Conservation (phyloP, 2,329 filamentous ascomycete species). For the Aureobasidium sp. region DNA sequence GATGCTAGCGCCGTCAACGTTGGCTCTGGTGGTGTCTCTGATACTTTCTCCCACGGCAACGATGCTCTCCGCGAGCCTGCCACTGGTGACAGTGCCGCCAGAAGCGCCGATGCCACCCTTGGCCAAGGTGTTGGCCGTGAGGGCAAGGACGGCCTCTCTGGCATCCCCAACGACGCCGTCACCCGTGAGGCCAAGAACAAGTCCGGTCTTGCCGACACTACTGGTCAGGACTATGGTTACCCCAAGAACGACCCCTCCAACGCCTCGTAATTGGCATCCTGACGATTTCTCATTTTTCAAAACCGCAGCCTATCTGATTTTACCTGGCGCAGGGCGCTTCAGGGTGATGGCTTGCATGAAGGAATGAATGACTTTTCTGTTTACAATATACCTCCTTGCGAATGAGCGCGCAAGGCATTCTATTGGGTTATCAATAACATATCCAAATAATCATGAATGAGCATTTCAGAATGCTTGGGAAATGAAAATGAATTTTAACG, state of each 20-base stretch:
- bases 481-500: conserved; percentile 8
- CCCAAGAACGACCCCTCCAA: conserved; percentile 35
- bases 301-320: not conserved
- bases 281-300: not conserved
- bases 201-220: conserved; percentile 36
- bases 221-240: conserved; percentile 37
- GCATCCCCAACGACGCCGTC: conserved; percentile 55
- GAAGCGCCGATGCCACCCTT: conserved; percentile 48
- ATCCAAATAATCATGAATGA: not conserved
- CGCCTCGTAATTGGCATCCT: conserved; percentile 6
- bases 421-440: not conserved
- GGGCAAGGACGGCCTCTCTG: conserved; percentile 50
- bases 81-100: conserved; percentile 49
- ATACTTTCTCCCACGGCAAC: conserved; percentile 38
- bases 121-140: conserved; percentile 53
- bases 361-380: not conserved
- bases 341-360: conserved; percentile 3
- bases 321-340: conserved; percentile 8
- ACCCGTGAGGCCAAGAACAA: conserved; percentile 40
- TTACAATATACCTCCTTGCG: not conserved
- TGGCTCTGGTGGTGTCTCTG: conserved; percentile 51
- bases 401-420: conserved; percentile 13
- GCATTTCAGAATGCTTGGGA: conserved; percentile 5
- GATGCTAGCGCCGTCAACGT: conserved; percentile 64
- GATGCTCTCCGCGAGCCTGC: conserved; percentile 39